phyloP scores from a whole-genome alignment of 129 eudicot species.

The Deinandra increscens region DNA sequence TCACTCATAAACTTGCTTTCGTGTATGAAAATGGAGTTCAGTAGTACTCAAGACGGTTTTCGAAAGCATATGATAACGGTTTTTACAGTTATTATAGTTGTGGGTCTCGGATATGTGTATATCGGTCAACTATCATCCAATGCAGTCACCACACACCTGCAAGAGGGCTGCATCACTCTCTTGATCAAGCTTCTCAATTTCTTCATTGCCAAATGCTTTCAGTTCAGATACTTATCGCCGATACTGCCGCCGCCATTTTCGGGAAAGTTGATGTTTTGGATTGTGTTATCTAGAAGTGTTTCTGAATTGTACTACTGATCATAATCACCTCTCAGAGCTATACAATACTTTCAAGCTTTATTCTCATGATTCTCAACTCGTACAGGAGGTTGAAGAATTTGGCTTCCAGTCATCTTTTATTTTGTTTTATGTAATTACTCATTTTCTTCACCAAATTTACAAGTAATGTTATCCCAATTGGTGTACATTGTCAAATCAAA shows the following conservation, averaged over 20 bases:
- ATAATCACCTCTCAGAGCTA: neutral
- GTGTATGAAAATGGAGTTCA: neutral
- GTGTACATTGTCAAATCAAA: neutral
- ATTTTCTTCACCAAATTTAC: neutral
- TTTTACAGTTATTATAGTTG: no score
- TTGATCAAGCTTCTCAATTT: conserved; percentile 29
- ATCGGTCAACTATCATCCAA: conserved; percentile 3
- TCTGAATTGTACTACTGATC: neutral
- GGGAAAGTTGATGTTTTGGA: conserved; percentile 25
- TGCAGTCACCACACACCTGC: neutral
- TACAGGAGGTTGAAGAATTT: neutral
- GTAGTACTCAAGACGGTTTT: neutral
- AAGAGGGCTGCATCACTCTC: conserved; percentile 26
- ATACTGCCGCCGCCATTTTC: conserved; percentile 11
- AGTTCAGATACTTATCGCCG: conserved; percentile 26
- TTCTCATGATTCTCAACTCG: no score
- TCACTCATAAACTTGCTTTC: neutral
- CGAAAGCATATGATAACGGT: neutral
- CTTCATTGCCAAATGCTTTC: conserved; percentile 33
- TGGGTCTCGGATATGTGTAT: neutral
- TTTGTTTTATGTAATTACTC: neutral
- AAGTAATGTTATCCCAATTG: neutral
- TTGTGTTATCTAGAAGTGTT: conserved; percentile 22
- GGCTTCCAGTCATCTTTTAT: neutral
- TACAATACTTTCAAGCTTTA: no score